These are phyloP conservation scores for Lactifluus subvellereus DNA, from an alignment of 768 basidiomycete species.

Conservation along the genomic window DNA sequence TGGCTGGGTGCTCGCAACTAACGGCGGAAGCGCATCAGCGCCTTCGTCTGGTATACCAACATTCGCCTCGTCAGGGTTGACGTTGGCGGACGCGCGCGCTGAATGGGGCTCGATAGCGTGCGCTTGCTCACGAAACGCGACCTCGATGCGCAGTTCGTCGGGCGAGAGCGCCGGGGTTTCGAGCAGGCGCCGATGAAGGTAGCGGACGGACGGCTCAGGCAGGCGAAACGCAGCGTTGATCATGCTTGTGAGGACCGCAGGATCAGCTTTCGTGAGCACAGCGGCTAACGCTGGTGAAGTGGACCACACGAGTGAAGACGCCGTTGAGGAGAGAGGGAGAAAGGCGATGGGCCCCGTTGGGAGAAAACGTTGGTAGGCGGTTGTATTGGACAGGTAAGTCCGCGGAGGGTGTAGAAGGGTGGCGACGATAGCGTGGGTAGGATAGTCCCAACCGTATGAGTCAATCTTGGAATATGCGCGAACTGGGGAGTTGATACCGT, in stretches of 20 bases:
- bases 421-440: constrained; percentile 84
- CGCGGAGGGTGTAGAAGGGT: constrained; percentile 73
- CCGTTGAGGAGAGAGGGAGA: constrained; percentile 73
- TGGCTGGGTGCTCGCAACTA: constrained; percentile 62
- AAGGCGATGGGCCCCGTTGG: constrained; percentile 95
- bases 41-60: constrained; percentile 56
- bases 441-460: constrained; percentile 89
- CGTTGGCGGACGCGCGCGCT: constrained; percentile 49
- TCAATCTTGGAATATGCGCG: constrained; percentile 78
- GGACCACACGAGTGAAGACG: constrained; percentile 93
- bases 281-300: constrained; percentile 70
- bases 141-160: constrained; percentile 52
- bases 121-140: constrained; percentile 66
- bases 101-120: constrained; percentile 62
- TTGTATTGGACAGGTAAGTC: constrained; percentile 56
- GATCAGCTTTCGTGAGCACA: constrained; percentile 61
- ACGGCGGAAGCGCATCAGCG: constrained; percentile 64
- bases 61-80: constrained; percentile 24
- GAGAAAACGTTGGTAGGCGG: constrained; percentile 91
- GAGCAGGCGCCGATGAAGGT: constrained; percentile 56
- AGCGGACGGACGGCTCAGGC: constrained; percentile 64
- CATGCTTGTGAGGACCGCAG: constrained; percentile 60
- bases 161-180: constrained; percentile 48
- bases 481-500: constrained; percentile 93
- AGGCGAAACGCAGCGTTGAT: constrained; percentile 90